Base-by-base conservation (phyloP, 2,329 filamentous ascomycete genomes). In the Lachnellula subtilissima region DNA sequence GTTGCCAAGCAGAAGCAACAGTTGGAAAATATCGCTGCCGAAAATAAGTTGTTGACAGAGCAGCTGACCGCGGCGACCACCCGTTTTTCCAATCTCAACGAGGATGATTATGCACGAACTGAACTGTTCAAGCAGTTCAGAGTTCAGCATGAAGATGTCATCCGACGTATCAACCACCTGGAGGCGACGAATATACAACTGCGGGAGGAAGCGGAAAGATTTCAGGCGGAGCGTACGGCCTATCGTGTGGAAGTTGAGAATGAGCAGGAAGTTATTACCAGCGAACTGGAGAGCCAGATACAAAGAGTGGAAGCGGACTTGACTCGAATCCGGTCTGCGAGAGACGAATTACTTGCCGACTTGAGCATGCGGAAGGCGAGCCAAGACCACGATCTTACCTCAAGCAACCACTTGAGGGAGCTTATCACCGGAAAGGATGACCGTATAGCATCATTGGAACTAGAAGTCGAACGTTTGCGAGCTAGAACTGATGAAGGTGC, bases 81-180 rank as follows among this genome's bases (percentile, higher is more conserved):
- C 15, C 80, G 86, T 70, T 78, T 89, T 48, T 85, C 89, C 14
- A 86, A 83, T 54, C 76, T 92, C 46, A 88, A 89, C 0, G 94
- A 99, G 66, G 94, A 99, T 60, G 94, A 99, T 65, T 97, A 95
- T 69, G 86, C 91, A 42, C 86, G 91, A 55, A 96, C 91, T 4
- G 91, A 97, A 65, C 80, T 96, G 3, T 99, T 96, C 80, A 97
- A 96, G 73, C 85, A 89, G 60, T 82, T 97, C 68, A 95, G 92
- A 73, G 82, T 82, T 23, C 91, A 97, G 66, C 89, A 95, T 65
- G 94, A 97, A 67, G 93, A 97, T 65, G 83, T 96, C 8, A 91
- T 97, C 64, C 93, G 90, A 71, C 86, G 91, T 39, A 86, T 96
- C 67, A 99, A 99, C 71, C 86, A 93, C 65, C 75, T 97, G 14